Conservation (phyloP, 2,329 filamentous ascomycete species). For the Podosphaera aphanis region DNA sequence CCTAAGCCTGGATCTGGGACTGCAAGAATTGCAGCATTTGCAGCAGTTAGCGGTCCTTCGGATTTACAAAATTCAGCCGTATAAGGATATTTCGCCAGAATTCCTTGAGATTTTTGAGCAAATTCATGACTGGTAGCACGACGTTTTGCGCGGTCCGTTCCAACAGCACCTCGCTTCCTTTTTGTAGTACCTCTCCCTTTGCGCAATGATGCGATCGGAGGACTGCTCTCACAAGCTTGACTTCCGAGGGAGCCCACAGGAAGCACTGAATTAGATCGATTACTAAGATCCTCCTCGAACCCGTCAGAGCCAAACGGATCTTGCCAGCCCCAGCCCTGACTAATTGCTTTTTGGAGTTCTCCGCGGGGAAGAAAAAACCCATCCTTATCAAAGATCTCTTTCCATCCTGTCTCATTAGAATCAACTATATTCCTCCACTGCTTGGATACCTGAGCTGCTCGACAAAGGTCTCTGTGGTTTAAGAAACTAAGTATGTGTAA, state of each 20-base stretch:
- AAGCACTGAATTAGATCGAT: slow-evolving; percentile 3
- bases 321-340: slow-evolving; percentile 95
- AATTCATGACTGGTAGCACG: slow-evolving; percentile 12
- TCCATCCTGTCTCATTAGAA: slow-evolving; percentile 88
- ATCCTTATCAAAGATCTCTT: slow-evolving; percentile 66
- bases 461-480: slow-evolving; percentile 65
- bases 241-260: slow-evolving; percentile 22
- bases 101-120: slow-evolving; percentile 10
- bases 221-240: slow-evolving; percentile 18
- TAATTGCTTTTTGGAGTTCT: slow-evolving; percentile 66
- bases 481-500: slow-evolving; percentile 74
- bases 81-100: slow-evolving; percentile 8
- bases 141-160: slow-evolving; percentile 13
- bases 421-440: slow-evolving; percentile 82
- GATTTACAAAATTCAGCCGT: slow-evolving; percentile 21
- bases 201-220: slow-evolving; percentile 5
- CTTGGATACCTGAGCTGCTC: slow-evolving; percentile 78
- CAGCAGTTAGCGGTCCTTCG: slow-evolving; percentile 69
- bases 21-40: slow-evolving; percentile 59
- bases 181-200: slow-evolving; percentile 13
- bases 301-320: slow-evolving; percentile 54
- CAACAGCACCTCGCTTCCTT: slow-evolving; percentile 13
- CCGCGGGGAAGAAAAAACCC: slow-evolving; percentile 57
- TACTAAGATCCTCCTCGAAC: slow-evolving; percentile 60
- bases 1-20: slow-evolving; percentile 66